Evolutionary conservation across 108 stramenopile genomes (phyloP).

Genomic region (Aurantiochytrium sp.): DNA sequence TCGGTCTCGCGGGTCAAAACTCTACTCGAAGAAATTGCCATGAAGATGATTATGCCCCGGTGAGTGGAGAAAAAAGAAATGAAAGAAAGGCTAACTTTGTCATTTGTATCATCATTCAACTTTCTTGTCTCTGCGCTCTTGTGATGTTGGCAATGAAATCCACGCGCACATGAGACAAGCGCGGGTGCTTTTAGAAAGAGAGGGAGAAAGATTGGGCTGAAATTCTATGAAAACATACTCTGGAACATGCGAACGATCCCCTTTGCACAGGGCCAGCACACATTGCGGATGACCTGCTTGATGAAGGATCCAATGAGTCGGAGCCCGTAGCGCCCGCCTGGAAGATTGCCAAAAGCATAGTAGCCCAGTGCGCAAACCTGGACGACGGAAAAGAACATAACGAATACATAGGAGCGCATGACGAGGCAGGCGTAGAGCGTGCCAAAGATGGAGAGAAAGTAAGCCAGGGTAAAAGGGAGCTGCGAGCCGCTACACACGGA

Average conservation of each 20-base stretch:
- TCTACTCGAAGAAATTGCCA: not conserved
- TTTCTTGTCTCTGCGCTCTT: too few species aligned
- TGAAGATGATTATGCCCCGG: not conserved
- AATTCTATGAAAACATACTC: not conserved
- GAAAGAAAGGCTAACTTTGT: too few species aligned
- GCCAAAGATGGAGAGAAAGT: not conserved
- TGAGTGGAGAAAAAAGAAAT: too few species aligned
- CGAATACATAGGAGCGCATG: not conserved
- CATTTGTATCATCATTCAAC: too few species aligned
- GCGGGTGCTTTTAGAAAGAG: too few species aligned
- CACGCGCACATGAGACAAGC: too few species aligned
- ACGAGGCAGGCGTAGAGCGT: conserved; percentile 8
- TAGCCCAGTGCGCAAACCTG: conserved; percentile 12
- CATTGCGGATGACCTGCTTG: not conserved
- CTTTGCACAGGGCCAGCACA: conserved; percentile 13
- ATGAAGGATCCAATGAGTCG: not conserved
- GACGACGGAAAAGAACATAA: not conserved
- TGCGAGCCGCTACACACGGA: not conserved
- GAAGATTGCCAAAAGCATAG: conserved; percentile 5
- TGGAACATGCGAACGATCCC: not conserved
- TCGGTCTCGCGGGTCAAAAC: not conserved
- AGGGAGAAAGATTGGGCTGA: too few species aligned
- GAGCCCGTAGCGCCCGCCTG: not conserved
- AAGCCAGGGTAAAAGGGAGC: not conserved
- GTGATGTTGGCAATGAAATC: too few species aligned